A percentile compares a stretch with the other conserved stretches of the same genome.
Evolutionary conservation across 176 grass and related monocot species (phyloP).

Genomic region (Areca catechu): DNA sequence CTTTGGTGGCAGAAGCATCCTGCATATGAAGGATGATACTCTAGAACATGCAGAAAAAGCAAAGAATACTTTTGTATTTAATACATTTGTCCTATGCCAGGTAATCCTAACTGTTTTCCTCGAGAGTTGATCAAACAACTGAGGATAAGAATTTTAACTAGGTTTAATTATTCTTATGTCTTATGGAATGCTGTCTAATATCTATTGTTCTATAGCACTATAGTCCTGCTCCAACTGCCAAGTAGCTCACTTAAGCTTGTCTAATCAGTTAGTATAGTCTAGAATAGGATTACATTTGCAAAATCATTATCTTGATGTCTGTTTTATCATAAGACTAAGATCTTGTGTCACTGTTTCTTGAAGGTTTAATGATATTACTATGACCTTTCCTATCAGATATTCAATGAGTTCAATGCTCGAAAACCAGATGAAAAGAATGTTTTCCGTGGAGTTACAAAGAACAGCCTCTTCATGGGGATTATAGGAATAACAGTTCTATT

Average conservation of each 20-base stretch:
- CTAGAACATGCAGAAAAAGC: slow-evolving; percentile 55
- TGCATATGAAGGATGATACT: slow-evolving; percentile 55
- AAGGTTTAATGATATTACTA: not conserved
- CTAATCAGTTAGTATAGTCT: too few species aligned
- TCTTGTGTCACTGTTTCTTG: too few species aligned
- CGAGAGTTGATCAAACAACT: not conserved
- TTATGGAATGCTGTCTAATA: too few species aligned
- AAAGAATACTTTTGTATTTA: slow-evolving; percentile 96
- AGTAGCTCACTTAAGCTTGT: too few species aligned
- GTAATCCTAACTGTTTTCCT: slow-evolving; percentile 32
- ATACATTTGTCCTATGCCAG: slow-evolving; percentile 91
- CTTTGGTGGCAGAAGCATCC: slow-evolving; percentile 60
- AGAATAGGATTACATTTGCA: too few species aligned
- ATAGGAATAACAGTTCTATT: slow-evolving; percentile 52
- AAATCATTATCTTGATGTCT: too few species aligned
- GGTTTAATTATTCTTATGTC: too few species aligned
- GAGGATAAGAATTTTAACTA: too few species aligned
- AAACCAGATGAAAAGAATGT: slow-evolving; percentile 85
- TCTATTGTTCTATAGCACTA: too few species aligned
- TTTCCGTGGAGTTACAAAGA: slow-evolving; percentile 59
- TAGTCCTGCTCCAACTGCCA: too few species aligned
- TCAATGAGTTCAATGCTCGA: slow-evolving; percentile 84
- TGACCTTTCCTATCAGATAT: slow-evolving; percentile 36
- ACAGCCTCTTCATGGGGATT: slow-evolving; percentile 69
- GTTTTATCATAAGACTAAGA: too few species aligned